Percentiles rank a stretch among this genome's conserved stretches.
Evolutionary conservation across 441 rosid species (phyloP).

Genomic region (Theobroma grandiflorum): DNA sequence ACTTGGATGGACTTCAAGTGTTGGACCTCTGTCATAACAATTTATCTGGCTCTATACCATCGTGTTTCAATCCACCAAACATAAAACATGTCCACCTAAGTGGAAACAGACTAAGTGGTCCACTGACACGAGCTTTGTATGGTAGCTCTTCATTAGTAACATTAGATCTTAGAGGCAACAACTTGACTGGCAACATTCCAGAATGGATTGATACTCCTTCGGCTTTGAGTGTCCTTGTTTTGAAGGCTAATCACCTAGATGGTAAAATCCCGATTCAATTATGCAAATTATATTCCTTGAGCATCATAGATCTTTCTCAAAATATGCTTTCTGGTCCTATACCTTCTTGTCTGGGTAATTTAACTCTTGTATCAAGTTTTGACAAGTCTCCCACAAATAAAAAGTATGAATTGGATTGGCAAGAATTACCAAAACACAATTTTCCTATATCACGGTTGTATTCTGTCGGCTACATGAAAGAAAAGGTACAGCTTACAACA

Average conservation of each 20-base stretch:
- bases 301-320: no score
- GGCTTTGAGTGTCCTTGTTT: background rate
- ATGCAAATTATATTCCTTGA: background rate
- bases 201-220: background rate
- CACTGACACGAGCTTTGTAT: no score
- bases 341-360: no score
- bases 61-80: background rate
- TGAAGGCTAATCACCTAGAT: background rate
- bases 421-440: no score
- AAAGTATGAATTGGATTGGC: no score
- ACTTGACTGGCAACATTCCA: no score
- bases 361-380: background rate
- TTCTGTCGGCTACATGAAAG: background rate
- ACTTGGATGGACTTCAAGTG: background rate
- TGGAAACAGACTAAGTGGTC: background rate
- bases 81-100: background rate
- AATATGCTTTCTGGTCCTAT: no score
- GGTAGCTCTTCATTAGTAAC: background rate
- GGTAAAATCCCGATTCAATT: conserved; percentile 10
- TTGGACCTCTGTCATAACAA: background rate
- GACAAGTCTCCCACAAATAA: no score
- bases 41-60: background rate
- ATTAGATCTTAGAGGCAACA: background rate
- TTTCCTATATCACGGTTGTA: no score
- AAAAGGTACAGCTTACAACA: background rate